Base-by-base conservation (phyloP, 2,329 filamentous ascomycete species). In the Nothomitra cinnamomea region DNA sequence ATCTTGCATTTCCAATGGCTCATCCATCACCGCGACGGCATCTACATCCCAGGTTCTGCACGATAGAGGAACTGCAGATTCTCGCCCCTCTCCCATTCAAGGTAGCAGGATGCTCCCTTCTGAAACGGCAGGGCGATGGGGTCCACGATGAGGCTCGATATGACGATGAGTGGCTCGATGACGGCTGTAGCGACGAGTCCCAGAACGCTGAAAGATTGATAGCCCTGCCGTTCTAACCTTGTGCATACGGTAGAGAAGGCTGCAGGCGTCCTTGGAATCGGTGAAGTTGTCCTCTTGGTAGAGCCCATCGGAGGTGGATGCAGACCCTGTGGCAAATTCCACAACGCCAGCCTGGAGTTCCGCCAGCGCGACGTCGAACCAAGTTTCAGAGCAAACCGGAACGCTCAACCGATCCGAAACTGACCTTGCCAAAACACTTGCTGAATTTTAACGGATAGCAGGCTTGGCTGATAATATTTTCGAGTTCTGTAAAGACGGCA, bases 141-240 rank as follows among this genome's bases (percentile, higher is more conserved):
- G n/a, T 49, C 45, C 22, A 49, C n/a, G 45, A 25, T n/a, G n/a
- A 49, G 22, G 45, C 45, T 49, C 22, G 19, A 15, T 22, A 22
- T 25, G 28, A 49, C 25, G 45, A 49, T 49, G 28, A 49, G 17
- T 17, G 45, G 25, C 45, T 22, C 45, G 45, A 49, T 22, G 28
- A 22, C 3, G 22, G 25, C 15, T 15, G n/a, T 49, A 22, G 25
- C 25, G 22, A 2, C n/a, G 15, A 49, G 22, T n/a, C 45, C 45
- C n/a, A 49, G 22, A 25, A 49, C 45, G 45, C 45, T 49, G 45
- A 49, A 49, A 15, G 45, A 49, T 22, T 25, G 22, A 49, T 49
- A 49, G n/a, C 28, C 45, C 40, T 15, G n/a, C 21, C 40, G 40
- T 42, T 42, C 40, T 42, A 19, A 42, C 40, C 40, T 42, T 42